These are phyloP conservation scores for Aspergillus proliferans DNA, from an alignment of 2,329 filamentous ascomycete species.

Conservation along the genomic window DNA sequence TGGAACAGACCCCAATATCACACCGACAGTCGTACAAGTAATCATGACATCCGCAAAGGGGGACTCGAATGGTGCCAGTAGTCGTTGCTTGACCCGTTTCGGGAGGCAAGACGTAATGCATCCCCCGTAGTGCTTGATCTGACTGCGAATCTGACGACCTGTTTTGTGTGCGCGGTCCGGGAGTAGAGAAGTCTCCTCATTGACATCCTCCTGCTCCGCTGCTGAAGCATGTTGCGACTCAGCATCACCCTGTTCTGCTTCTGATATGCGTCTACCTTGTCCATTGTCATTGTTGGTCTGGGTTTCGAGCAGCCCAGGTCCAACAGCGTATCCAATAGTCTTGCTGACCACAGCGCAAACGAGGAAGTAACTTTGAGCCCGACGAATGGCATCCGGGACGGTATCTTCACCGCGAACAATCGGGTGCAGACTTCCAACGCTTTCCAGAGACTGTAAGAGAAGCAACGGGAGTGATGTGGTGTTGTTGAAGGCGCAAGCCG, in stretches of 20 bases:
- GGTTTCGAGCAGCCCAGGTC: constrained; percentile 48
- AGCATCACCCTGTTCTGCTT: not conserved
- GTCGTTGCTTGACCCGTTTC: constrained; percentile 25
- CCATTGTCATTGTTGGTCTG: constrained; percentile 31
- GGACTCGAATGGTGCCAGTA: constrained; percentile 35
- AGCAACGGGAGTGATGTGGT: constrained; percentile 50
- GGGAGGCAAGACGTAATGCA: constrained; percentile 28
- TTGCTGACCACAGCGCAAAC: constrained; percentile 60
- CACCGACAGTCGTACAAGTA: constrained; percentile 54
- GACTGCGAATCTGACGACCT: constrained; percentile 4
- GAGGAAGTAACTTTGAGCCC: constrained; percentile 61
- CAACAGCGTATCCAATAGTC: constrained; percentile 59
- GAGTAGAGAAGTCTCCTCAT: constrained; percentile 50
- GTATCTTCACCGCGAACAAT: constrained; percentile 43
- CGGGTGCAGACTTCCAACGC: constrained; percentile 51
- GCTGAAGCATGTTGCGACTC: constrained; percentile 13
- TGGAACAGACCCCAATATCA: constrained; percentile 55
- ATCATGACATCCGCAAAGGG: constrained; percentile 58
- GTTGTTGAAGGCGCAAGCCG: constrained; percentile 53
- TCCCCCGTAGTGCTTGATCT: constrained; percentile 22
- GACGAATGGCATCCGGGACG: constrained; percentile 45
- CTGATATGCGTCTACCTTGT: constrained; percentile 8
- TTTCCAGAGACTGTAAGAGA: constrained; percentile 46
- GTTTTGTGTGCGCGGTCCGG: constrained; percentile 26
- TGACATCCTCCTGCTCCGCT: constrained; percentile 19